Percentiles rank a stretch among this genome's conserved stretches.
Evolutionary conservation across 257 asterid genomes (phyloP).

Genomic region (Solanum bulbocastanum): DNA sequence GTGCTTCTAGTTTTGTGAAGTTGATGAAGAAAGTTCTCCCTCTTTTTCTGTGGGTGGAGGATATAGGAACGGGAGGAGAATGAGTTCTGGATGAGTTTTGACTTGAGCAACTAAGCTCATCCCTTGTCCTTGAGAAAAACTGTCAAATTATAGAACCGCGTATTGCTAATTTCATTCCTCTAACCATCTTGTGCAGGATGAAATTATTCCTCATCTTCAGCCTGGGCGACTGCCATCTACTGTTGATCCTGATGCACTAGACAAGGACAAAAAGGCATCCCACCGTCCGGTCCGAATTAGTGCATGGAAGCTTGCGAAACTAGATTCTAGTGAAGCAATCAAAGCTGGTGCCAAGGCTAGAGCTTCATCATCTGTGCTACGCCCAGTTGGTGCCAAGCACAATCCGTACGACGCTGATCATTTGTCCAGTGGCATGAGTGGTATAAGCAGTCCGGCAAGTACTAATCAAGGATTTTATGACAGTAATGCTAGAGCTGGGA

Average conservation of each 20-base stretch:
- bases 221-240: constrained; percentile 91
- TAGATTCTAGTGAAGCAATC: constrained; percentile 75
- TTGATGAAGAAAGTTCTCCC: background rate
- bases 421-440: constrained; percentile 55
- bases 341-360: constrained; percentile 93
- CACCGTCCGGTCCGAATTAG: constrained; percentile 81
- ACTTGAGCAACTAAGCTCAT: background rate
- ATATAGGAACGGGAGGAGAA: background rate
- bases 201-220: constrained; percentile 78
- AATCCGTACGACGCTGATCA: constrained; percentile 49
- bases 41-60: background rate
- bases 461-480: constrained; percentile 51
- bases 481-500: constrained; percentile 36
- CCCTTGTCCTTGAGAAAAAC: background rate
- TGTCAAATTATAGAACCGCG: background rate
- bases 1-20: background rate
- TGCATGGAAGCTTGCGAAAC: constrained; percentile 92
- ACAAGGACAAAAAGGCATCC: constrained; percentile 48
- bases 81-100: background rate
- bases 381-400: constrained; percentile 55
- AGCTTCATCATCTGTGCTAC: constrained; percentile 85
- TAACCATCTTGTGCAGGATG: constrained; percentile 45
- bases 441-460: constrained; percentile 65
- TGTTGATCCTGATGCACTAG: constrained; percentile 73
- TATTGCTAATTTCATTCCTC: background rate